Evolutionary conservation across 169 alveolate species (phyloP).

Genomic region (Amoebophrya sp.): DNA sequence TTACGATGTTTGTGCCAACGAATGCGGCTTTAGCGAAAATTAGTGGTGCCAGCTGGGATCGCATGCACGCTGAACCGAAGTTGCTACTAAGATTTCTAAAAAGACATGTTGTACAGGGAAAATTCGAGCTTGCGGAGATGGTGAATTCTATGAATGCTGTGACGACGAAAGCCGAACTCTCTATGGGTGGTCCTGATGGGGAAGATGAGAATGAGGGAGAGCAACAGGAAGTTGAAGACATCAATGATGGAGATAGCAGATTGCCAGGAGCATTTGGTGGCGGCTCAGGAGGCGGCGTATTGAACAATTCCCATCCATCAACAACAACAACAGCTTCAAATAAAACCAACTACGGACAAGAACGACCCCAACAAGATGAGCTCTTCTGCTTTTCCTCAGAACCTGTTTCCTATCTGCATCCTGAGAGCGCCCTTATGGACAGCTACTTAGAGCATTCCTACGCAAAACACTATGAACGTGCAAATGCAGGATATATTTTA

Average conservation of each 20-base stretch:
- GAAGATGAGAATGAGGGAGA: not conserved
- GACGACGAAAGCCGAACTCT: not conserved
- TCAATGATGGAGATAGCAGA: no score
- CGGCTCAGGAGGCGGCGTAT: no score
- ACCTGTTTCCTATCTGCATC: not conserved
- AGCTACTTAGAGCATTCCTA: not conserved
- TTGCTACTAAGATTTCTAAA: not conserved
- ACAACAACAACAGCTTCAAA: not conserved
- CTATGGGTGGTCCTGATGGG: no score
- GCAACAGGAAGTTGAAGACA: not conserved
- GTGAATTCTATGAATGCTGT: not conserved
- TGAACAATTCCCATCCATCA: not conserved
- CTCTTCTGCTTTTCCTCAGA: not conserved
- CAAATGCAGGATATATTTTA: not conserved
- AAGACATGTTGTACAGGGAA: not conserved
- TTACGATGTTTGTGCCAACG: not conserved
- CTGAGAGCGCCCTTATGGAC: slow-evolving; percentile 2
- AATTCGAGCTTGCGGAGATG: not conserved
- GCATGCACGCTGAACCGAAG: not conserved
- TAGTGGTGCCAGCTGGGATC: not conserved
- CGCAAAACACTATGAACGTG: not conserved
- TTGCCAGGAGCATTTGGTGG: no score
- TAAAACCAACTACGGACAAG: no score
- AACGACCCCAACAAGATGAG: no score
- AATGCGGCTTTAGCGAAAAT: not conserved